phyloP scores from a whole-genome alignment of 192 early-diverging fungal species.

The Mortierella alpina region DNA sequence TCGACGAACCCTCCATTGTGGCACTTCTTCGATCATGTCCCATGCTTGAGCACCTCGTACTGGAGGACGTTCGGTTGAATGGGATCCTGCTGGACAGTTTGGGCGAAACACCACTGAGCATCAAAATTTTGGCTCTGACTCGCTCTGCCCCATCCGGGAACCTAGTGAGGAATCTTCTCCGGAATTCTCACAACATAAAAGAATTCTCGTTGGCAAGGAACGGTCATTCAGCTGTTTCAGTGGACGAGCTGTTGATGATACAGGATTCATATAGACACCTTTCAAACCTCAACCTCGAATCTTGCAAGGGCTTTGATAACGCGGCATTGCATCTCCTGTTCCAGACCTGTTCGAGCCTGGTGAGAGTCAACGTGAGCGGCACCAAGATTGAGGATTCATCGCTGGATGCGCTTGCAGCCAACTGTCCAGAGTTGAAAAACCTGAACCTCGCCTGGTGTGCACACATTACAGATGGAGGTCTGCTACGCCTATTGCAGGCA shows the following conservation, averaged over 20 bases:
- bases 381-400: conserved; percentile 21
- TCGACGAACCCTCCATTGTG: conserved; percentile 20
- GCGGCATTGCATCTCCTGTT: conserved; percentile 11
- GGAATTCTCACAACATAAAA: conserved; percentile 19
- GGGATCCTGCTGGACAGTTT: conserved; percentile 25
- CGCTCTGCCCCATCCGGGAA: conserved; percentile 34
- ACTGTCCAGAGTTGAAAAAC: conserved; percentile 24
- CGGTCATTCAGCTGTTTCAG: conserved; percentile 10
- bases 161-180: conserved; percentile 30
- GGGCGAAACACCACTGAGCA: conserved; percentile 8
- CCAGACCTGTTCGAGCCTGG: conserved; percentile 20
- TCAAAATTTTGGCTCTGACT: conserved; percentile 21
- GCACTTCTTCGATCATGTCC: conserved; percentile 25
- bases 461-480: conserved; percentile 22
- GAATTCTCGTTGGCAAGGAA: conserved; percentile 51
- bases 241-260: conserved; percentile 22
- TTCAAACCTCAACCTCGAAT: conserved; percentile 34
- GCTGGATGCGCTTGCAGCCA: conserved; percentile 11
- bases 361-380: conserved; percentile 36
- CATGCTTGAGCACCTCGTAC: conserved; percentile 22
- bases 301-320: conserved; percentile 25
- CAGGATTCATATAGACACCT: conserved; percentile 13
- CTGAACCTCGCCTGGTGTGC: conserved; percentile 35
- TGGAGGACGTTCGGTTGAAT: conserved; percentile 34
- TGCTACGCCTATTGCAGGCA: conserved; percentile 8